phyloP scores from a whole-genome alignment of 495 filamentous ascomycete genomes.

The Haplographium delicatum region DNA sequence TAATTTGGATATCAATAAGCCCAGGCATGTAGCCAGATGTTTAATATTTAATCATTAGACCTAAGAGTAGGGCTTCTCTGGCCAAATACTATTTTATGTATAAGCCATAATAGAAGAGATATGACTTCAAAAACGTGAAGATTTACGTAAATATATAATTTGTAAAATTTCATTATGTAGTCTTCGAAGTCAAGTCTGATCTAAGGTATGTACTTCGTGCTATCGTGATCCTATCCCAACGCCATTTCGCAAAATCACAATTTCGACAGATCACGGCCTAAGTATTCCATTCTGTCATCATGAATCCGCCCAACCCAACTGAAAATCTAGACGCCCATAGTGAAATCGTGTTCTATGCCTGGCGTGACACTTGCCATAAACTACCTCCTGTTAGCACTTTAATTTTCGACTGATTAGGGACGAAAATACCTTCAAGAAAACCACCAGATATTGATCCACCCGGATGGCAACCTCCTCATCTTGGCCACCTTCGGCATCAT shows the following conservation, averaged over 20 bases:
- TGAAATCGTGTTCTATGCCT: conserved; percentile 97
- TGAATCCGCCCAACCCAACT: background rate
- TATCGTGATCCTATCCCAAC: background rate
- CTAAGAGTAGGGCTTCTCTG: no score
- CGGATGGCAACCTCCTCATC: conserved; percentile 87
- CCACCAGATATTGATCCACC: conserved; percentile 96
- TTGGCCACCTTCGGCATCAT: conserved; percentile 50
- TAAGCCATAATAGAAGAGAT: no score
- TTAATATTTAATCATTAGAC: no score
- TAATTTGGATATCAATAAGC: no score
- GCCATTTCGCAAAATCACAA: background rate
- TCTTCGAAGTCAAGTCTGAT: no score
- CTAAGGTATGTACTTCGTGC: background rate
- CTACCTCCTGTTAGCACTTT: conserved; percentile 28
- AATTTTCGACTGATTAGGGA: background rate
- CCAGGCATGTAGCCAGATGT: no score
- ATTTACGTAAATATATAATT: no score
- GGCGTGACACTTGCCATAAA: conserved; percentile 97
- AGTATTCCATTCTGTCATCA: background rate
- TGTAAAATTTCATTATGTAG: no score
- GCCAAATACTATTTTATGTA: no score
- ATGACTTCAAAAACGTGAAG: no score
- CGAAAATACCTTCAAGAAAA: conserved; percentile 71
- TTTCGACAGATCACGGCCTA: background rate
- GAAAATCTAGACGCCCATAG: conserved; percentile 73